phyloP scores from a whole-genome alignment of 768 basidiomycete genomes.

The Boletus insuetus region DNA sequence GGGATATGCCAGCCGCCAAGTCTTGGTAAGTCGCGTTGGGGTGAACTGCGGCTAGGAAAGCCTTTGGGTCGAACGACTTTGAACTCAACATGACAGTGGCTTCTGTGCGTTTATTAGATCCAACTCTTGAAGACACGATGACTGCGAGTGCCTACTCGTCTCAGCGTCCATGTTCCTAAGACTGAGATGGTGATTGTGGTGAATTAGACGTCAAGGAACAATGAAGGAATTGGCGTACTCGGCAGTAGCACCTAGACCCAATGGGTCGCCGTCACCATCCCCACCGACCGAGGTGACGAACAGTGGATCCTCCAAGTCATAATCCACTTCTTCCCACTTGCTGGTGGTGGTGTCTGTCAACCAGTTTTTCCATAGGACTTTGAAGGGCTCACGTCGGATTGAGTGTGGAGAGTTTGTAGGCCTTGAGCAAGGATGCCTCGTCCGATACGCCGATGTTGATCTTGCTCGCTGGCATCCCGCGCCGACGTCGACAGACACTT shows the following conservation, averaged over 20 bases:
- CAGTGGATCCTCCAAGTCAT: conserved; percentile 76
- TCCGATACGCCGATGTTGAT: conserved; percentile 65
- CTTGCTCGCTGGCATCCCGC: conserved; percentile 38
- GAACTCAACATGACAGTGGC: conserved; percentile 82
- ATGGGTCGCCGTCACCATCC: conserved; percentile 68
- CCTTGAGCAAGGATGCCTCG: conserved; percentile 80
- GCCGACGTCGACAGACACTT: neutral
- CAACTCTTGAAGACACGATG: neutral
- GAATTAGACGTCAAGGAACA: neutral
- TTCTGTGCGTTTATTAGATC: conserved; percentile 42
- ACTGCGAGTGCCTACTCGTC: conserved; percentile 49
- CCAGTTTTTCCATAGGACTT: neutral
- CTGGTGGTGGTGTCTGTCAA: conserved; percentile 36
- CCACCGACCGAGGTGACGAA: conserved; percentile 58
- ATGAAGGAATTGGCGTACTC: conserved; percentile 43
- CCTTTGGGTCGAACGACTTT: conserved; percentile 95
- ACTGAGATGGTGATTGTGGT: conserved; percentile 33
- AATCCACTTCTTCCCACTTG: conserved; percentile 88
- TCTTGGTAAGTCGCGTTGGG: conserved; percentile 96
- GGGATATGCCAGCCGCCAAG: conserved; percentile 71
- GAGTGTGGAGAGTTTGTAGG: conserved; percentile 79
- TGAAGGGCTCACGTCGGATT: conserved; percentile 62
- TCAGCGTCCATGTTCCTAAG: conserved; percentile 71
- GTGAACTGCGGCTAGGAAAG: conserved; percentile 86
- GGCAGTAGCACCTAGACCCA: conserved; percentile 68